phyloP scores from a whole-genome alignment of 306 rosid species.

The Lotus japonicus region DNA sequence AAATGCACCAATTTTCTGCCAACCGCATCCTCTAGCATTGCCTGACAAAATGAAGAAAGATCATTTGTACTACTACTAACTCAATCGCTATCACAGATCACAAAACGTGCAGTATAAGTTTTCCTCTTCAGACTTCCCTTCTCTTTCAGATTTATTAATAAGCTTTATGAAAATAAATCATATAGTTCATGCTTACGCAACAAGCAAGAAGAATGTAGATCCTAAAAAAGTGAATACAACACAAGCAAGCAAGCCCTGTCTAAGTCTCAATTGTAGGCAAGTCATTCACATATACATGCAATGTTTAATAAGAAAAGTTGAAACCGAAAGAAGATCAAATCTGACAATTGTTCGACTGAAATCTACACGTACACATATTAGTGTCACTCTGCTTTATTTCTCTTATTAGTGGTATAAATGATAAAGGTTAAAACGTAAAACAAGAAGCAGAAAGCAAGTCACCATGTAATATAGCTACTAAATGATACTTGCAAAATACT shows the following conservation, averaged over 20 bases:
- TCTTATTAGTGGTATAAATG: too few relatives aligned
- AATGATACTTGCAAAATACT: neutral
- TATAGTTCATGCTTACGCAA: neutral
- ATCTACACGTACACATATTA: neutral
- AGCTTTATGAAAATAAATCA: neutral
- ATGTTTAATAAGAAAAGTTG: neutral
- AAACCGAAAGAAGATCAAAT: neutral
- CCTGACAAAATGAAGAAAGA: constrained; percentile 29
- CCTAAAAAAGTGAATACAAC: neutral
- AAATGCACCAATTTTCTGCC: constrained; percentile 83
- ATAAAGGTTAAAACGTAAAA: too few relatives aligned
- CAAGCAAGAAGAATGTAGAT: neutral
- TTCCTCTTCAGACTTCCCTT: too few relatives aligned
- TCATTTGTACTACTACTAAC: neutral
- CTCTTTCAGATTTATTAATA: neutral
- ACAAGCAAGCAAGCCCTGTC: neutral
- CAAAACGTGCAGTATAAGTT: neutral
- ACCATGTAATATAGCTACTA: too few relatives aligned
- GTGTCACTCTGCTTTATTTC: neutral
- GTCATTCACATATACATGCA: neutral
- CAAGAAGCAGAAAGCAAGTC: too few relatives aligned
- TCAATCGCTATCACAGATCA: neutral
- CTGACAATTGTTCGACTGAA: neutral
- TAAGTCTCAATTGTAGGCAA: neutral
- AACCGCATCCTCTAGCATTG: constrained; percentile 72